These are phyloP conservation scores for Colletotrichum horii DNA, from an alignment of 2,329 filamentous ascomycete genomes.

Conservation along the genomic window DNA sequence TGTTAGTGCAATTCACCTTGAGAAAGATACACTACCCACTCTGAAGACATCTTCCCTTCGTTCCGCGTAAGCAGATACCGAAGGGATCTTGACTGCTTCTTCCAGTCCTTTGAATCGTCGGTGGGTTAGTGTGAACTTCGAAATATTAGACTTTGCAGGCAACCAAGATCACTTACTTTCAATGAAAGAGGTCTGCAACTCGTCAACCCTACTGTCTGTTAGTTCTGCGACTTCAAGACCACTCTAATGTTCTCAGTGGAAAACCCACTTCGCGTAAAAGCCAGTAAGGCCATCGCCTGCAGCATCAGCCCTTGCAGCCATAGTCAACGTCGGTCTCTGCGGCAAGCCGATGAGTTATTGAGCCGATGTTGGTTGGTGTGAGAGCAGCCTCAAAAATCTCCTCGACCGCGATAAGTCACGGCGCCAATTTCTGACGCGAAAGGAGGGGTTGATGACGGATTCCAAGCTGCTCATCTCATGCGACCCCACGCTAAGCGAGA, in stretches of 20 bases:
- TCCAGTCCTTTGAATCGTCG: constrained; percentile 54
- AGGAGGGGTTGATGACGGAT: constrained; percentile 7
- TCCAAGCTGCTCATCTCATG: background rate
- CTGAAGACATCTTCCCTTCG: constrained; percentile 89
- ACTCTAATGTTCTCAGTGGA: background rate
- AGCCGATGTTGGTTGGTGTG: background rate
- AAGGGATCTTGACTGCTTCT: constrained; percentile 94
- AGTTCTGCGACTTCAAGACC: background rate
- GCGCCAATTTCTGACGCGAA: background rate
- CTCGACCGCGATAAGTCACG: background rate
- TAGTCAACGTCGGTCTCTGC: background rate
- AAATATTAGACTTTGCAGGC: background rate
- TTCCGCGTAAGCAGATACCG: constrained; percentile 89
- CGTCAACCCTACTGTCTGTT: background rate
- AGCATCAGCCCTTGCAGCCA: background rate
- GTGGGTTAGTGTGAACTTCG: background rate
- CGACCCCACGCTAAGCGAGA: constrained; percentile 4
- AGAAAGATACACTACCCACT: background rate
- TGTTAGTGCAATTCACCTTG: background rate
- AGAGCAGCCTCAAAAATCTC: background rate
- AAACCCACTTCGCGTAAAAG: background rate
- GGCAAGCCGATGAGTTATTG: background rate
- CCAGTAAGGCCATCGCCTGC: background rate
- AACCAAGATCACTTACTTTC: background rate
- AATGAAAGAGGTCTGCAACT: constrained; percentile 2